Evolutionary conservation across 371 early-diverging fungal species (phyloP), one percentile per base, ranked within the genome.

Genomic region (Nematocida sp.): DNA sequence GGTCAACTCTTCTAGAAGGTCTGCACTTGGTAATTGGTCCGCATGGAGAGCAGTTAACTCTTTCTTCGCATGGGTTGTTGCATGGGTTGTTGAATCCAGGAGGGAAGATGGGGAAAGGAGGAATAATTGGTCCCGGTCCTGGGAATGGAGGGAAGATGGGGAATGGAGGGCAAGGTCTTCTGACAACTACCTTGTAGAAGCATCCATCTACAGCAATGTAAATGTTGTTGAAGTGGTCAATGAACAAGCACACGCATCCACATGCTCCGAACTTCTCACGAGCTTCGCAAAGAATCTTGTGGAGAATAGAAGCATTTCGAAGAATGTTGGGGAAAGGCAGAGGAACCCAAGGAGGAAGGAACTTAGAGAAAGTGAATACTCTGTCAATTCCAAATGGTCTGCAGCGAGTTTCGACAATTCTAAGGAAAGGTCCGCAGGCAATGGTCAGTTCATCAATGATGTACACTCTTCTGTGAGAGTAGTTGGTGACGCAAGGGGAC

Each of bases 221-320:
- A 16, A 71, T 63, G 36, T 61, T 59, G 32, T 57, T 57, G 75
- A 48, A 61, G 61, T 71, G 50, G 50, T 71, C 75, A 50, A 71
- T 71, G 75, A 71, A 71, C 20, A 71, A 30, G 45, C 75, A 71
- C n/a, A 71, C 75, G 48, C 75, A 71, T 63, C 75, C 75, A 7
- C 63, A 63, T 25, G 11, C 54, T 16, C 63, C 64, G 25, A 71
- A 71, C 60, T 71, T 60, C 20, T 26, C 32, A 20, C 75, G 11
- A 0, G 75, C 75, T 26, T 71, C 64, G 51, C 63, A 50, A 23
- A 71, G 75, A 16, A 48, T 48, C 35, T 51, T 40, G 63, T 71
- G 75, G 16, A 71, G 60, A 5, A 61, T 5, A n/a, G 30, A 4
- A 0, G 75, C 45, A 13, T 48, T 25, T 51, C 48, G 56, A 13